Conservation (phyloP, 108 stramenopile genomes). For the Cyclostephanos invisitatus region DNA sequence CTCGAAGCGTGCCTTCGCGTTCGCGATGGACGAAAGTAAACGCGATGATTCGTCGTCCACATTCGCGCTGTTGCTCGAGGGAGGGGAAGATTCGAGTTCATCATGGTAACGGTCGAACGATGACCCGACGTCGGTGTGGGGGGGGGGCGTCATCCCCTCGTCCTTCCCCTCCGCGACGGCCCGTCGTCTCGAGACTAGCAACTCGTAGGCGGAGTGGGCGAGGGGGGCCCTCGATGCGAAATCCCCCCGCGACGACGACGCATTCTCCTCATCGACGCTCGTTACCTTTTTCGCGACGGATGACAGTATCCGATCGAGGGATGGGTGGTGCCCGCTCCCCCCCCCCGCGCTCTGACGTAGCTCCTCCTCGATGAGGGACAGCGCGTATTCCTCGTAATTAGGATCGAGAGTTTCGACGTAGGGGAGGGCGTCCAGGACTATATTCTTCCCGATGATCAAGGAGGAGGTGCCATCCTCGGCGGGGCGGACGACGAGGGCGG, state of each 20-base stretch:
- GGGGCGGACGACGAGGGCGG: too few species aligned
- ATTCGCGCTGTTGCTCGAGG: background rate
- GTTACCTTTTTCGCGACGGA: too few species aligned
- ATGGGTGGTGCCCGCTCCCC: background rate
- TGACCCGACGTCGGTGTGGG: background rate
- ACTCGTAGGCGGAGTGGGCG: conserved; percentile 34
- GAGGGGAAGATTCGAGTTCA: conserved; percentile 7
- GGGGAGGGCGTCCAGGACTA: conserved; percentile 72
- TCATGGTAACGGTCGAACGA: background rate
- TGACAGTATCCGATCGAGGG: background rate
- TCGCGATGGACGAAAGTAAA: conserved; percentile 25
- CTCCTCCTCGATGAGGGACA: conserved; percentile 70
- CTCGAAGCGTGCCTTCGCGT: conserved; percentile 51
- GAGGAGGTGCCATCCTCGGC: too few species aligned
- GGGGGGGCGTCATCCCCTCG: background rate
- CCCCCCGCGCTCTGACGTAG: conserved; percentile 6
- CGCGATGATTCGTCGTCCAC: background rate
- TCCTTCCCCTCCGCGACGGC: background rate
- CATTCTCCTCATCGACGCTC: too few species aligned
- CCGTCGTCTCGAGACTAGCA: conserved; percentile 15
- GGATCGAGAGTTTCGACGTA: conserved; percentile 77
- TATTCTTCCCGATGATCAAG: too few species aligned
- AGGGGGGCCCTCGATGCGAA: conserved; percentile 26
- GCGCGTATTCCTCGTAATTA: conserved; percentile 77
- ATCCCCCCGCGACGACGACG: background rate